These are phyloP conservation scores for Mycena galericulata DNA, from an alignment of 768 basidiomycete species.

Conservation along the genomic window DNA sequence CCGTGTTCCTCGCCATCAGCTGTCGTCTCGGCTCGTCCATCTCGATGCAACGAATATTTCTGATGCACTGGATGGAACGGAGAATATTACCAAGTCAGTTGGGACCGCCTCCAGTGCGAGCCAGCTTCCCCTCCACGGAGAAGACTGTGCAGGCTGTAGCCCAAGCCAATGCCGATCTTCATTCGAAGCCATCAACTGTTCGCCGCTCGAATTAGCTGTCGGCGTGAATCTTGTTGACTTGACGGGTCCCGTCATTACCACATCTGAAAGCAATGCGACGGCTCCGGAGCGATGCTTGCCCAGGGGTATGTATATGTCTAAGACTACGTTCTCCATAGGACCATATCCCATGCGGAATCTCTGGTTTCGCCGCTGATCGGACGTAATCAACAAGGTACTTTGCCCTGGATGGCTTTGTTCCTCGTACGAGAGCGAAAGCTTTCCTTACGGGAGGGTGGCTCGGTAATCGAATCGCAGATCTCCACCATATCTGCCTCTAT, in stretches of 20 bases:
- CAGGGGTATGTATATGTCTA: constrained; percentile 19
- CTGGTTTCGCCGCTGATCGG: constrained; percentile 25
- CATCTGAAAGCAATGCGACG: constrained; percentile 19
- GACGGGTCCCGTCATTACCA: constrained; percentile 32
- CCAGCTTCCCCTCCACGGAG: neutral
- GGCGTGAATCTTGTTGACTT: too few relatives aligned
- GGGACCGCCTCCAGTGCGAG: too few relatives aligned
- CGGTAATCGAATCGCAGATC: constrained; percentile 22
- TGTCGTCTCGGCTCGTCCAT: neutral
- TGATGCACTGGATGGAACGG: neutral
- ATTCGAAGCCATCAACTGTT: neutral
- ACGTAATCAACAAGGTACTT: constrained; percentile 36
- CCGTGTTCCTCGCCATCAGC: constrained; percentile 25
- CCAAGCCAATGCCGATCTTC: neutral
- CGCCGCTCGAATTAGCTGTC: too few relatives aligned
- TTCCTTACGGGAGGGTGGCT: constrained; percentile 21
- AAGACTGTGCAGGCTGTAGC: neutral
- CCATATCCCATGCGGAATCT: neutral
- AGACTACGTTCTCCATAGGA: constrained; percentile 1
- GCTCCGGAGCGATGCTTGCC: constrained; percentile 34
- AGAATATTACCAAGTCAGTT: neutral
- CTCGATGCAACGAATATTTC: neutral
- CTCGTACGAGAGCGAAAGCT: constrained; percentile 16
- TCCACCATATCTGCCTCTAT: constrained; percentile 23
- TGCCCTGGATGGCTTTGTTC: constrained; percentile 11